phyloP scores from a whole-genome alignment of 2,329 filamentous ascomycete species.

The Calonectria ilicicola region DNA sequence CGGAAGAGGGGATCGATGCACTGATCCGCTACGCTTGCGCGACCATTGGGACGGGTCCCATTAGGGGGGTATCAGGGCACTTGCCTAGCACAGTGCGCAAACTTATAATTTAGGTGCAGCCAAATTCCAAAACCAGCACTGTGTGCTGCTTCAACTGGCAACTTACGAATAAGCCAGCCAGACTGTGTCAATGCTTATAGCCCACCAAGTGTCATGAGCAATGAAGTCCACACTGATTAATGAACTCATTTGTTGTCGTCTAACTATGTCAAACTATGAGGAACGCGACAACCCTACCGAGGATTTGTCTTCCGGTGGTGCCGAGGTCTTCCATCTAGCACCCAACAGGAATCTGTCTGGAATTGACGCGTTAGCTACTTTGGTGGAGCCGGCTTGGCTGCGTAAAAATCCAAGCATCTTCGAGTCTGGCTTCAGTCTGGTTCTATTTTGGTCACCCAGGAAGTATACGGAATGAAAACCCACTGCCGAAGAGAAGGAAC shows the following conservation, averaged over 20 bases:
- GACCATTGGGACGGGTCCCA: neutral
- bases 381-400: neutral
- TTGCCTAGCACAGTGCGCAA: neutral
- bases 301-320: slow-evolving; percentile 10
- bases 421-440: neutral
- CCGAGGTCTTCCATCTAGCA: neutral
- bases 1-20: neutral
- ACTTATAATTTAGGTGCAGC: neutral
- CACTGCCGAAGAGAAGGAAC: neutral
- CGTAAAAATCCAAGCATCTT: neutral
- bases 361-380: neutral
- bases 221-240: neutral
- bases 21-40: neutral
- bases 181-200: neutral
- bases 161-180: neutral
- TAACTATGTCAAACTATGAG: neutral
- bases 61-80: neutral
- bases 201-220: neutral
- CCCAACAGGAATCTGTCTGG: neutral
- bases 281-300: neutral
- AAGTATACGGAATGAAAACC: no score
- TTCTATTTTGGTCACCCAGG: no score
- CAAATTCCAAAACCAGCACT: neutral
- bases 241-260: neutral
- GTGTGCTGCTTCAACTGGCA: neutral